A percentile compares a stretch with the other conserved stretches of the same genome.
Conservation (phyloP, 495 filamentous ascomycete species). For the Peziza echinospora region DNA sequence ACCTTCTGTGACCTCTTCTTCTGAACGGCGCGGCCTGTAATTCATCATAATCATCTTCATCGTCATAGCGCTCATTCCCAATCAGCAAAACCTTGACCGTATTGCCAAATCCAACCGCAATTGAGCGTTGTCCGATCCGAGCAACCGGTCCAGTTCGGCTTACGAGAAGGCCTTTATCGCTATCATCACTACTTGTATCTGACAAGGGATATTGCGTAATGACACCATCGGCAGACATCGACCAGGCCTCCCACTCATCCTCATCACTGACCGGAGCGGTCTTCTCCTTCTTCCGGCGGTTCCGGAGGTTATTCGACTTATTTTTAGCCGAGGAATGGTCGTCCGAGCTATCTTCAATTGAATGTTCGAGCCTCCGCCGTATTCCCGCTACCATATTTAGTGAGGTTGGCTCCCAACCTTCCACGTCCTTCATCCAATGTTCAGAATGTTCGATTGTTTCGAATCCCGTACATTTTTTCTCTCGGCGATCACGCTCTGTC, state of each 20-base stretch:
- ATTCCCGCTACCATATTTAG: slow-evolving; percentile 23
- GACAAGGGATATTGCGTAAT: slow-evolving; percentile 21
- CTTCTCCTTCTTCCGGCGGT: neutral
- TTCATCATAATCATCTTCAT: neutral
- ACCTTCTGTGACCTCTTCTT: neutral
- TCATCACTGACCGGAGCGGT: slow-evolving; percentile 6
- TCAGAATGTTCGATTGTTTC: slow-evolving; percentile 16
- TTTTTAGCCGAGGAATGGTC: slow-evolving; percentile 4
- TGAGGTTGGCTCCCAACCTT: slow-evolving; percentile 24
- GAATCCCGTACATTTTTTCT: slow-evolving; percentile 21
- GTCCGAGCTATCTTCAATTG: slow-evolving; percentile 13
- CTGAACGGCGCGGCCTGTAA: neutral
- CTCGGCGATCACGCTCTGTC: slow-evolving; percentile 15
- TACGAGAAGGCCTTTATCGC: slow-evolving; percentile 32
- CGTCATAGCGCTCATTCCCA: slow-evolving; percentile 37
- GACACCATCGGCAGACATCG: slow-evolving; percentile 28
- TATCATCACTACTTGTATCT: slow-evolving; percentile 14
- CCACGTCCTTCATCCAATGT: slow-evolving; percentile 22
- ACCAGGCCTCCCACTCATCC: slow-evolving; percentile 46
- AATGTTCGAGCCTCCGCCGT: slow-evolving; percentile 11
- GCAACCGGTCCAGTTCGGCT: slow-evolving; percentile 36
- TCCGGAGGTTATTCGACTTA: neutral
- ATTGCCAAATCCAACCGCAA: slow-evolving; percentile 46
- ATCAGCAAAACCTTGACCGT: slow-evolving; percentile 41
- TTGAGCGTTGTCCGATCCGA: slow-evolving; percentile 32